phyloP scores from a whole-genome alignment of 2,329 filamentous ascomycete genomes.

The Colletotrichum phormii region DNA sequence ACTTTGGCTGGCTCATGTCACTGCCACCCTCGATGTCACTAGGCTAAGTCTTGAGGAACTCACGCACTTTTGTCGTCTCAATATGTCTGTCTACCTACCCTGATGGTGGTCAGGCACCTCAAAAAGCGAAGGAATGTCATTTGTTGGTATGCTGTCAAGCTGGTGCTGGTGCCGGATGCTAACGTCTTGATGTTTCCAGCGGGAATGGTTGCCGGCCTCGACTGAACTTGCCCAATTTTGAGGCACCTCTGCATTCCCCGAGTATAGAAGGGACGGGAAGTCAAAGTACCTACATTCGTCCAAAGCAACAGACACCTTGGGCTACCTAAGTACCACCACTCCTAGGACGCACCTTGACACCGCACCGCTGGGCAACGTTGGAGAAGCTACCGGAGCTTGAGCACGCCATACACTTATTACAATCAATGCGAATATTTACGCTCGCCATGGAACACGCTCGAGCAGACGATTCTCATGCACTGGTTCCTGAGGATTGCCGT shows the following conservation, averaged over 20 bases:
- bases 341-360: background rate
- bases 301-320: background rate
- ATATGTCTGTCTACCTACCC: background rate
- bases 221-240: conserved; percentile 20
- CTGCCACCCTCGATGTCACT: conserved; percentile 2
- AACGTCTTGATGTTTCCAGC: background rate
- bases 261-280: background rate
- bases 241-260: background rate
- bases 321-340: too few species aligned
- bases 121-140: background rate
- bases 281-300: background rate
- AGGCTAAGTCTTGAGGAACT: background rate
- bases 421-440: conserved; percentile 13
- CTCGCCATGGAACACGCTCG: conserved; percentile 24
- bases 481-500: conserved; percentile 18
- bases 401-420: conserved; percentile 20
- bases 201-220: conserved; percentile 6
- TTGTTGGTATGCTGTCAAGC: background rate
- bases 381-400: conserved; percentile 5
- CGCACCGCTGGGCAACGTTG: background rate
- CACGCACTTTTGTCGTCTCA: background rate
- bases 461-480: conserved; percentile 28
- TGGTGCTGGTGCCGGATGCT: background rate
- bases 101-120: background rate
- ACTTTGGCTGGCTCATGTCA: conserved; percentile 3